Evolutionary conservation across 352 stramenopile genomes (phyloP).

Genomic region (Globisporangium cederbergense): DNA sequence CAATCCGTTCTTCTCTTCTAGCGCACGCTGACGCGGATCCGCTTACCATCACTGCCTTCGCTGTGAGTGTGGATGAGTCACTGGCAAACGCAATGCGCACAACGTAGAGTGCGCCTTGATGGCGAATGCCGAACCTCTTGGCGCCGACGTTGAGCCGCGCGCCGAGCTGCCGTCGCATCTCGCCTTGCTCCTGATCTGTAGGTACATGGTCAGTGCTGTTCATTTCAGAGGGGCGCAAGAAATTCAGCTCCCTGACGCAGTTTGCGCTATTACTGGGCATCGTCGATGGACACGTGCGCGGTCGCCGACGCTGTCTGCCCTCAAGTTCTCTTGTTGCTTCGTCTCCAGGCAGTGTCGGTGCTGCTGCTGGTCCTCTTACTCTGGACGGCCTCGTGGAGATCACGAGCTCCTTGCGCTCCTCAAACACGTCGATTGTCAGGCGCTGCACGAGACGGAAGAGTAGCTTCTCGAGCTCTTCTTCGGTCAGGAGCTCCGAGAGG

Average conservation of each 20-base stretch:
- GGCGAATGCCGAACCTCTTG: conserved; percentile 2
- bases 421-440: conserved; percentile 38
- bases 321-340: not conserved
- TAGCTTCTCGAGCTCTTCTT: conserved; percentile 57
- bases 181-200: not conserved
- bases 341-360: not conserved
- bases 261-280: conserved; percentile 26
- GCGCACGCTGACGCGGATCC: not conserved
- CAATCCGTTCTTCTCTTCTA: not conserved
- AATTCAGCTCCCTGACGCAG: not conserved
- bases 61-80: not conserved
- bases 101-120: conserved; percentile 1
- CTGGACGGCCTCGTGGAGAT: conserved; percentile 21
- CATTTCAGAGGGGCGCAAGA: not conserved
- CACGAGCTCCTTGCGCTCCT: conserved; percentile 24
- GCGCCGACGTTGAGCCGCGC: conserved; percentile 14
- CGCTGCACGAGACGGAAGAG: conserved; percentile 57
- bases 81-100: conserved; percentile 6
- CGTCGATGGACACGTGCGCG: conserved; percentile 49
- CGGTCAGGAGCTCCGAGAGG: conserved; percentile 51
- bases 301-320: not conserved
- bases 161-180: conserved; percentile 1
- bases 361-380: not conserved
- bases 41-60: not conserved
- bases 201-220: not conserved